Conservation (phyloP, 2,329 filamentous ascomycete genomes). For the Monosporascus sp. region DNA sequence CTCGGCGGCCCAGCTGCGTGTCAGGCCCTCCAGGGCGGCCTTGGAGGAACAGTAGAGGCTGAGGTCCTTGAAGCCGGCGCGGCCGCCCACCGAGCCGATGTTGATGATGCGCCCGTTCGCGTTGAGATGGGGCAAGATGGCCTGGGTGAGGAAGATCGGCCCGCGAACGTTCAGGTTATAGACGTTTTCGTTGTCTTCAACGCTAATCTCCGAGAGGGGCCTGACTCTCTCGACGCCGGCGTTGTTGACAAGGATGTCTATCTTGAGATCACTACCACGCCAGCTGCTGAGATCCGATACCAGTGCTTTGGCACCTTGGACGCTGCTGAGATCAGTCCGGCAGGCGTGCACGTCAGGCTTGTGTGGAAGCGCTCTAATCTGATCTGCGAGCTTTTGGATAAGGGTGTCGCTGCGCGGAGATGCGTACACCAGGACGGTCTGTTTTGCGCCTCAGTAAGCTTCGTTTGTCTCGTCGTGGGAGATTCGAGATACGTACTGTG, state of each 20-base stretch:
- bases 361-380: constrained; percentile 47
- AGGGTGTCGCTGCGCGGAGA: constrained; percentile 57
- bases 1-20: constrained; percentile 53
- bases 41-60: constrained; percentile 52
- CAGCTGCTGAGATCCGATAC: constrained; percentile 10
- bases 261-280: constrained; percentile 9
- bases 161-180: constrained; percentile 54
- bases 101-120: constrained; percentile 49
- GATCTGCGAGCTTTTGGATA: constrained; percentile 51
- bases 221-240: constrained; percentile 31
- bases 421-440: constrained; percentile 52
- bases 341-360: constrained; percentile 12
- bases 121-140: constrained; percentile 45
- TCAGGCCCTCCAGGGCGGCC: constrained; percentile 55
- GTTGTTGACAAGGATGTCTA: constrained; percentile 34
- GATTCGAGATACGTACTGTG: constrained; percentile 8
- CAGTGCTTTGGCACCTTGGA: constrained; percentile 14
- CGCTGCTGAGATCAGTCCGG: constrained; percentile 17
- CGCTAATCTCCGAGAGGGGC: constrained; percentile 34
- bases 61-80: constrained; percentile 38
- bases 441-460: not conserved
- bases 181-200: constrained; percentile 46
- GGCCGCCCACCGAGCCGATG: constrained; percentile 48
- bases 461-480: not conserved
- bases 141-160: constrained; percentile 47